These are phyloP conservation scores for Castanospermum australe DNA, from an alignment of 306 rosid genomes.

Conservation along the genomic window DNA sequence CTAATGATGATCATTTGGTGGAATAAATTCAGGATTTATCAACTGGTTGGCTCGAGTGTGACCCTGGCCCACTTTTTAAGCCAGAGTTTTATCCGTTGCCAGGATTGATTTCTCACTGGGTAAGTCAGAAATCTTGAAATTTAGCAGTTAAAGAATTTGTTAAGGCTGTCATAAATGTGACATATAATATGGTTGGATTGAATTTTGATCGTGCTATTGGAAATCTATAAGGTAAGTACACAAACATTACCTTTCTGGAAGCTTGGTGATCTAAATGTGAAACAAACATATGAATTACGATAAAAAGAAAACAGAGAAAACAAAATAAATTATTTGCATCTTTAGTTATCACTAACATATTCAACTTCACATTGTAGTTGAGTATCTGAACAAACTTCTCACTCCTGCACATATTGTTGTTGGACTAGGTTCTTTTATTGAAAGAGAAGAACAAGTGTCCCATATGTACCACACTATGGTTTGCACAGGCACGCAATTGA, in stretches of 20 bases:
- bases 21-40: conserved; percentile 78
- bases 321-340: not conserved
- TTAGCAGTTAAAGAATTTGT: not conserved
- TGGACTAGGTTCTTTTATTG: not conserved
- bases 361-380: not conserved
- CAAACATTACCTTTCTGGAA: not conserved
- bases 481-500: not conserved
- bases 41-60: conserved; percentile 90
- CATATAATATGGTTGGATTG: not conserved
- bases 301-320: not conserved
- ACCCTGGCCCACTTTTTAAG: conserved; percentile 86
- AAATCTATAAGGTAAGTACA: not conserved
- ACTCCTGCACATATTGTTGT: not conserved
- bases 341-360: not conserved
- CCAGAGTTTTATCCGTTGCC: conserved; percentile 68
- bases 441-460: not conserved
- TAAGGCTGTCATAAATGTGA: not conserved
- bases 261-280: not conserved
- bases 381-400: not conserved
- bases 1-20: conserved; percentile 25
- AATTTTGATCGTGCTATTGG: not conserved
- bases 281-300: not conserved
- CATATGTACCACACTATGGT: not conserved
- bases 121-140: conserved; percentile 36
- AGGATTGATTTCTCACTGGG: conserved; percentile 67